Conservation (phyloP, 345 rosid genomes). For the Nasturtium officinale region DNA sequence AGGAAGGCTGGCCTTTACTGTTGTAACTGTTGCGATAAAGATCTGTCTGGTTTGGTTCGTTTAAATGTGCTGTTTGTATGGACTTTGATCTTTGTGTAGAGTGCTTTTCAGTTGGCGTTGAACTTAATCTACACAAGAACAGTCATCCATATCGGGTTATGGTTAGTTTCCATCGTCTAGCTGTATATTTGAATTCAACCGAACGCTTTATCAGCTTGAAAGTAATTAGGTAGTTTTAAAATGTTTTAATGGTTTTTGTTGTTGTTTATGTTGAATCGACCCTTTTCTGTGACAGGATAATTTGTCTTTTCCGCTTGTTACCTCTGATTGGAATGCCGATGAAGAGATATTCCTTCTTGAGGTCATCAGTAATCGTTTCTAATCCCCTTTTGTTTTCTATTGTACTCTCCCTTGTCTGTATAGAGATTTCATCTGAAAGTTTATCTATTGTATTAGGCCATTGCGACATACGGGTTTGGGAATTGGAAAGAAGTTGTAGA, state of each 20-base stretch:
- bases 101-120: constrained; percentile 89
- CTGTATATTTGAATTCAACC: neutral
- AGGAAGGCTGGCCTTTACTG: constrained; percentile 68
- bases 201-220: neutral
- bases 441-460: constrained; percentile 59
- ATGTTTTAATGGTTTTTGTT: neutral
- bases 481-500: constrained; percentile 94
- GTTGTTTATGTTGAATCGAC: constrained; percentile 14
- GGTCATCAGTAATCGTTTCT: constrained; percentile 48
- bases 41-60: constrained; percentile 81
- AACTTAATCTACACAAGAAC: constrained; percentile 70
- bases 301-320: constrained; percentile 82
- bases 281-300: constrained; percentile 64
- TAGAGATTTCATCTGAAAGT: constrained; percentile 41
- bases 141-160: constrained; percentile 83
- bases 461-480: constrained; percentile 93
- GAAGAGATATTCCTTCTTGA: constrained; percentile 93
- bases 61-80: constrained; percentile 80
- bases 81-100: constrained; percentile 96
- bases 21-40: constrained; percentile 91
- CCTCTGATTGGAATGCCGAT: constrained; percentile 94
- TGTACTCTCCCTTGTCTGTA: constrained; percentile 16
- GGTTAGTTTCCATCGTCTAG: constrained; percentile 53
- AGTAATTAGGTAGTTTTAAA: constrained; percentile 10
- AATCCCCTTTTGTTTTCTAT: constrained; percentile 2